Conservation (phyloP, 768 basidiomycete genomes). For the Russula sp. region DNA sequence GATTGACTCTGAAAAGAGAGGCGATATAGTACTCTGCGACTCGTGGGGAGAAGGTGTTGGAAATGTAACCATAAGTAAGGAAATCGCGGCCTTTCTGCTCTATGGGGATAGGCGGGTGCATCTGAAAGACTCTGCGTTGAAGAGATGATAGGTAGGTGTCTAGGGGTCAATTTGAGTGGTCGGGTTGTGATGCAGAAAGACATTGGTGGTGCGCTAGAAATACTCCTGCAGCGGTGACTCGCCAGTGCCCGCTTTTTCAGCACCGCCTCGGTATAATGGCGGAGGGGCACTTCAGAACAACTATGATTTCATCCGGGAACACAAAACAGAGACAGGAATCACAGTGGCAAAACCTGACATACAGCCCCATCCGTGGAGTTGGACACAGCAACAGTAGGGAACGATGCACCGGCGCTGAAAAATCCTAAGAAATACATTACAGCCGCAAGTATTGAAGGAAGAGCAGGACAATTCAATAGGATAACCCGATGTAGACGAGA, state of each 20-base stretch:
- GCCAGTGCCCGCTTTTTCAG: background rate
- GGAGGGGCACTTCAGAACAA: background rate
- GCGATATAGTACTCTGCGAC: background rate
- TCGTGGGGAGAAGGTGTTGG: constrained; percentile 7
- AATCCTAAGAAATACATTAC: background rate
- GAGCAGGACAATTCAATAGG: background rate
- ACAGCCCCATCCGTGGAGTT: constrained; percentile 8
- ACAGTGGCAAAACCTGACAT: background rate
- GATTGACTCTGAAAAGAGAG: constrained; percentile 2
- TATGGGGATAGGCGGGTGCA: background rate
- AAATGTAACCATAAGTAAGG: constrained; percentile 9
- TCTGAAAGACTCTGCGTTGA: background rate
- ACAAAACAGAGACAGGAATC: background rate
- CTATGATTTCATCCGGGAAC: background rate
- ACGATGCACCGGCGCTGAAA: background rate
- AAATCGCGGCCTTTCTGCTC: background rate
- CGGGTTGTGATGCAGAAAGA: constrained; percentile 1
- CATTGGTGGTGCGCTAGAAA: background rate
- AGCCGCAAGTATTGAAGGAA: background rate
- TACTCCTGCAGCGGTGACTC: background rate
- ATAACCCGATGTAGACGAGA: background rate
- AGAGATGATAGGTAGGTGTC: background rate
- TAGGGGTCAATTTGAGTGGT: background rate
- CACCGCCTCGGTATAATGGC: constrained; percentile 1
- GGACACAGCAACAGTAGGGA: background rate